A percentile compares a stretch with the other conserved stretches of the same genome.
Conservation (phyloP, 306 rosid species). For the Gastrolobium villosum region DNA sequence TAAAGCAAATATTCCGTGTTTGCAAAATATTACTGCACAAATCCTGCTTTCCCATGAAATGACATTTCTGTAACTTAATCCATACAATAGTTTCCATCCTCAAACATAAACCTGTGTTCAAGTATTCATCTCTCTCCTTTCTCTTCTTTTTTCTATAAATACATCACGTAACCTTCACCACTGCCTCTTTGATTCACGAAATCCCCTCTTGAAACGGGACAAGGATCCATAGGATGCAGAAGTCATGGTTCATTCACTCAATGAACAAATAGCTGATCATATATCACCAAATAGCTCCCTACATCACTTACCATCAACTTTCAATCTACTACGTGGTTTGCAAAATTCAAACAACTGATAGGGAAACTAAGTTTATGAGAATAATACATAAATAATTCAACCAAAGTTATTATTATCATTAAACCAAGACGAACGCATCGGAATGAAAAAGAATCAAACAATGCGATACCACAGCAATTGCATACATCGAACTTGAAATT, state of each 20-base stretch:
- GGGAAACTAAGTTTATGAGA: not conserved
- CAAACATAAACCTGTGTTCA: slow-evolving; percentile 26
- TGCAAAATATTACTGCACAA: not conserved
- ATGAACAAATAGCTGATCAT: not conserved
- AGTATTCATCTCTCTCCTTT: slow-evolving; percentile 2
- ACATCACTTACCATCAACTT: slow-evolving; percentile 2
- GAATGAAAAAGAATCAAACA: not conserved
- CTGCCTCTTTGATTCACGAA: not conserved
- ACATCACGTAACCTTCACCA: slow-evolving; percentile 16
- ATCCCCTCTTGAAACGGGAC: slow-evolving; percentile 3
- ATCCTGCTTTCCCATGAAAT: not conserved
- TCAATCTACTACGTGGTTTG: not conserved
- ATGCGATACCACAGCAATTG: not conserved
- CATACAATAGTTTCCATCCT: not conserved
- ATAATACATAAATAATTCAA: not conserved
- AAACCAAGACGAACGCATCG: not conserved
- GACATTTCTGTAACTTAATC: not conserved
- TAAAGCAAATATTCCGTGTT: slow-evolving; percentile 4
- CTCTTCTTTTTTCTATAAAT: not conserved
- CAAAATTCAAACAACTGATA: not conserved
- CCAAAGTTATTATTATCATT: not conserved
- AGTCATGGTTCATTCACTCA: slow-evolving; percentile 2
- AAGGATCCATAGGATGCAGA: slow-evolving; percentile 9
- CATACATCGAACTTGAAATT: not conserved
- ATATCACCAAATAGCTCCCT: not conserved